Percentiles rank a stretch among this genome's conserved stretches.
Conservation (phyloP, 2,329 filamentous ascomycete genomes). For the Verticillium tricorpus region DNA sequence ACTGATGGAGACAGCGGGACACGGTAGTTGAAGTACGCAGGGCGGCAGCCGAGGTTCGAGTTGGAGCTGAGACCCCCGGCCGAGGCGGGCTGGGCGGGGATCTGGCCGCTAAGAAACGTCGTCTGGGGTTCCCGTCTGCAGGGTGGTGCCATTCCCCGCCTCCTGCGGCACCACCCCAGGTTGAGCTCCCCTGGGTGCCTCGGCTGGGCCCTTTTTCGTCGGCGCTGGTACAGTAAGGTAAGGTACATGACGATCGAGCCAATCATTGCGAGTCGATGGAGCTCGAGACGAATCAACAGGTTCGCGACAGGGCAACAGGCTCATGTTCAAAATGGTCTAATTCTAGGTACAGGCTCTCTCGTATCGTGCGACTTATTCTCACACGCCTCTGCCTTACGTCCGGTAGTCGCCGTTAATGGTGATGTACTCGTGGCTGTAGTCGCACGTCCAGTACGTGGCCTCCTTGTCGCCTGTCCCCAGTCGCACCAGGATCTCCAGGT, state of each 20-base stretch:
- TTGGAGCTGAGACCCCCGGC: conserved; percentile 1
- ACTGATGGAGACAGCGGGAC: neutral
- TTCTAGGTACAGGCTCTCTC: no score
- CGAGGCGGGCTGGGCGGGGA: conserved; percentile 6
- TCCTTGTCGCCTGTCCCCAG: conserved; percentile 65
- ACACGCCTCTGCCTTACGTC: conserved; percentile 29
- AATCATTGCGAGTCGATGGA: no score
- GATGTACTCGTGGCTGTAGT: conserved; percentile 78
- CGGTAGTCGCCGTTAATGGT: conserved; percentile 67
- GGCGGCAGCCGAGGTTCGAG: conserved; percentile 1
- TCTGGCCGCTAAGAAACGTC: conserved; percentile 3
- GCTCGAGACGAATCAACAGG: no score
- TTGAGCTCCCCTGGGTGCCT: neutral
- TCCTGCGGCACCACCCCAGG: neutral
- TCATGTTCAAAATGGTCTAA: no score
- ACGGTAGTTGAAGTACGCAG: neutral
- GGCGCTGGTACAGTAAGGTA: no score
- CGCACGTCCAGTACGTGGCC: conserved; percentile 79
- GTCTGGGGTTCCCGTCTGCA: conserved; percentile 1
- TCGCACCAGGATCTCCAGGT: conserved; percentile 72
- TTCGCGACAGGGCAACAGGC: no score
- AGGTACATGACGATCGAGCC: no score
- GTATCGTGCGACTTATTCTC: no score
- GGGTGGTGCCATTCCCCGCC: neutral
- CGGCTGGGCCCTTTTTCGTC: neutral